Evolutionary conservation across 768 basidiomycete species (phyloP), one percentile per base, ranked within the genome.

Genomic region (Calvatia gigantea): DNA sequence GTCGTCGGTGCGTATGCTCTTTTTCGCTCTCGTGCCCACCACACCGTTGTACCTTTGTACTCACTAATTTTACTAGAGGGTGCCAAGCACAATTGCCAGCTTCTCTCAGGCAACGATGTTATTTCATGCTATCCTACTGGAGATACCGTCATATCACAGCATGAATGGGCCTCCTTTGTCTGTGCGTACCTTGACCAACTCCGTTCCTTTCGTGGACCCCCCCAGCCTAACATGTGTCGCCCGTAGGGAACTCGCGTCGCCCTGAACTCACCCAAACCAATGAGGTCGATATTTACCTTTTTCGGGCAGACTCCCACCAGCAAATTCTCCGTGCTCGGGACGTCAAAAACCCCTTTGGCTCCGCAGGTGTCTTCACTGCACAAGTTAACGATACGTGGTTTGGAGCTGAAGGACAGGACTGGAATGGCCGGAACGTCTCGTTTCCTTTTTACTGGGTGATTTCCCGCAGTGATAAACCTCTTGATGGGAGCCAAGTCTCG

Each of bases 361-460:
- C 76, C 17, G 81, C 85, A 1, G 85, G 91, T 23, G 52, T 70
- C 58, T 64, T 77, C 39, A 75, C 73, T 28, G 69, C 81, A 2
- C 80, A 75, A 31, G 86, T 89, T 41, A 79, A 92, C 64, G 92
- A 94, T 67, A 65, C 75, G 14, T 93, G 89, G 89, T 92, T 83
- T 68, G 87, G 86, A 28, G 32, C 61, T 0, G 68, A 76, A 23
- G 87, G 85, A 27, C 51, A 65, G 28, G 60, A 69, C 2, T 86
- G 79, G 72, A 65, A 77, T 43, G 79, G 79, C 38, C 62, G 70
- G 15, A 81, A 86, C 58, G 70, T 81, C 45, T 73, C 80, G 7
- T 91, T 81, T 70, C 84, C 87, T 0, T 94, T 81, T 63, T 93
- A 78, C 70, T 95, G 87, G 79, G 76, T 91, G 49, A 76, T 95